Percentiles rank a stretch among this genome's conserved stretches.
These are phyloP conservation scores for Ogataea siamensis DNA, from an alignment of 805 yeast species.

Conservation along the genomic window DNA sequence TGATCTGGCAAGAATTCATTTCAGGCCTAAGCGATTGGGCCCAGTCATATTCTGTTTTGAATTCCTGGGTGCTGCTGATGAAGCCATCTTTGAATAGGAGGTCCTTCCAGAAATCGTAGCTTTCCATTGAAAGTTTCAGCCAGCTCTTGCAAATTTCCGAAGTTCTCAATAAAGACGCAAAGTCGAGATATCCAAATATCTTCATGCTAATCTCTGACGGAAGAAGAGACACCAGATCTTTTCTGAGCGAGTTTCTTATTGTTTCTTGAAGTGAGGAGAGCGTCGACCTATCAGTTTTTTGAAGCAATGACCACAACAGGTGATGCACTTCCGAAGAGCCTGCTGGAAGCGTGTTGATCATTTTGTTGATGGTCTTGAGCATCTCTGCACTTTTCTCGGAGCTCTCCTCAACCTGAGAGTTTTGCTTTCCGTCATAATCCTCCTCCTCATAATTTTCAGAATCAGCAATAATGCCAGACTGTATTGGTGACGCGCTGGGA, in stretches of 20 bases:
- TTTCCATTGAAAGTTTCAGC: conserved; percentile 60
- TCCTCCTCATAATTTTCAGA: conserved; percentile 21
- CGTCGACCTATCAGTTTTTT: conserved; percentile 55
- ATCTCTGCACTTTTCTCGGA: conserved; percentile 29
- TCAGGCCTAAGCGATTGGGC: conserved; percentile 11
- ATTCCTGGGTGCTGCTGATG: conserved; percentile 44
- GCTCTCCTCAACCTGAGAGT: conserved; percentile 1
- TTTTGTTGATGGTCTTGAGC: conserved; percentile 36
- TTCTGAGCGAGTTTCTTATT: conserved; percentile 54
- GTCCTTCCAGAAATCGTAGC: conserved; percentile 67
- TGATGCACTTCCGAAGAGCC: conserved; percentile 50
- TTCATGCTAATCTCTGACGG: conserved; percentile 74
- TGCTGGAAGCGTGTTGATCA: conserved; percentile 40
- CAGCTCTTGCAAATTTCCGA: conserved; percentile 68
- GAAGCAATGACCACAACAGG: conserved; percentile 47
- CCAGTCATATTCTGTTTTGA: conserved; percentile 33
- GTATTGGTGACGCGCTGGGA: conserved; percentile 62
- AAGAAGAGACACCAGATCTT: conserved; percentile 67
- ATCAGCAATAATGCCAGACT: conserved; percentile 29
- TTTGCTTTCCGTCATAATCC: conserved; percentile 12
- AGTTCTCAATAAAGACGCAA: conserved; percentile 55
- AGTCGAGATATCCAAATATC: conserved; percentile 64
- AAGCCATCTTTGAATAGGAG: conserved; percentile 62
- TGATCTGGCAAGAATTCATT: conserved; percentile 16
- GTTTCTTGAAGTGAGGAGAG: conserved; percentile 57